Evolutionary conservation across 371 early-diverging fungal genomes (phyloP).

Genomic region (Choanephora cucurbitarum): DNA sequence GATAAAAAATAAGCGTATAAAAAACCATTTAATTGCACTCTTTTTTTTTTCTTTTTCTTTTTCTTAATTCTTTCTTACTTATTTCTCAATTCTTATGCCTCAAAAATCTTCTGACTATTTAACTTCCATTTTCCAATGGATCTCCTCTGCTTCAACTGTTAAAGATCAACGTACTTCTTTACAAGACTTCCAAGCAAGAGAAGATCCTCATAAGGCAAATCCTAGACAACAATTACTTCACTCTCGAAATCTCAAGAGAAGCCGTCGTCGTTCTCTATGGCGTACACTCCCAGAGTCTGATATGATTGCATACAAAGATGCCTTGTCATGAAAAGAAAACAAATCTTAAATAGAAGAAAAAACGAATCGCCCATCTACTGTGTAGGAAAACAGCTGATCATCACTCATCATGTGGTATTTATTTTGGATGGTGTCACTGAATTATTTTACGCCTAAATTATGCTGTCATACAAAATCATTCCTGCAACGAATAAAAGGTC

Average conservation of each 20-base stretch:
- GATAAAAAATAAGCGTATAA: no score
- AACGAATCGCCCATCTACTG: no score
- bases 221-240: constrained; percentile 22
- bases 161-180: not conserved
- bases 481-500: no score
- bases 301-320: not conserved
- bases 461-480: no score
- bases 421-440: no score
- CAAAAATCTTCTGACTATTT: constrained; percentile 1
- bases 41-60: not conserved
- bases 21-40: no score
- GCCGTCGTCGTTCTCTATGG: constrained; percentile 5
- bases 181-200: not conserved
- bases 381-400: no score
- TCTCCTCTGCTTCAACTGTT: not conserved
- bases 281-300: constrained; percentile 16
- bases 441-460: no score
- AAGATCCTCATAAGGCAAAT: constrained; percentile 8
- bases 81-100: not conserved
- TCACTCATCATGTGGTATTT: no score
- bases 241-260: constrained; percentile 19
- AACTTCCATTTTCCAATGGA: constrained; percentile 10
- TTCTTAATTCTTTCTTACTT: constrained; percentile 4
- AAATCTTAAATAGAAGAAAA: no score
- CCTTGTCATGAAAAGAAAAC: no score